Conservation (phyloP, 1,139 yeast species). For the Starmera stellimalicola region DNA sequence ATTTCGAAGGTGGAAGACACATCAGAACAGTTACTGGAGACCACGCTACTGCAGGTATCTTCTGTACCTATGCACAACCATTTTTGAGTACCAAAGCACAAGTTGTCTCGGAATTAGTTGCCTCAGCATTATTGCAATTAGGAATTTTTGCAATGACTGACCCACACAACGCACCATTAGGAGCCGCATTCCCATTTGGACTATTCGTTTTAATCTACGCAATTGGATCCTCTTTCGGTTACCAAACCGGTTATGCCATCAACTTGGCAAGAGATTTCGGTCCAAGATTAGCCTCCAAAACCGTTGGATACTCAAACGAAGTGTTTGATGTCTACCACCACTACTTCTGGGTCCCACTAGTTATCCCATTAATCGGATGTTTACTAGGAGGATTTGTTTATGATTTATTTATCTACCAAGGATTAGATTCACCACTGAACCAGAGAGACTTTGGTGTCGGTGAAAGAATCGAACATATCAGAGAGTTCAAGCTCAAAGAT, state of each 20-base stretch:
- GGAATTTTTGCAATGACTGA: slow-evolving; percentile 39
- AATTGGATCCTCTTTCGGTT: slow-evolving; percentile 36
- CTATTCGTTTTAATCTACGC: slow-evolving; percentile 32
- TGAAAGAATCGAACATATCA: slow-evolving; percentile 10
- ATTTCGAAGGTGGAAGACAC: slow-evolving; percentile 18
- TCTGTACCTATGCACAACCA: slow-evolving; percentile 35
- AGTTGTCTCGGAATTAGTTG: slow-evolving; percentile 34
- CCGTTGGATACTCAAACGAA: slow-evolving; percentile 34
- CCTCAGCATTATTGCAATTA: slow-evolving; percentile 32
- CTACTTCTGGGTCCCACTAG: slow-evolving; percentile 43
- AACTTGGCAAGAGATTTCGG: slow-evolving; percentile 45
- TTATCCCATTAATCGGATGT: slow-evolving; percentile 36
- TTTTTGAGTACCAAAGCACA: slow-evolving; percentile 34
- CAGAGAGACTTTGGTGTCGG: slow-evolving; percentile 25
- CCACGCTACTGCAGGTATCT: slow-evolving; percentile 29
- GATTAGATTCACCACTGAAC: slow-evolving; percentile 38
- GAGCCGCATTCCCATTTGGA: slow-evolving; percentile 34
- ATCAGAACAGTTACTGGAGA: slow-evolving; percentile 18
- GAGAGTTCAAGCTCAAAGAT: slow-evolving; percentile 12
- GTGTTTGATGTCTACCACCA: slow-evolving; percentile 30
- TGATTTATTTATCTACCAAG: slow-evolving; percentile 38
- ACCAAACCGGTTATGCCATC: slow-evolving; percentile 42
- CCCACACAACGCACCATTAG: slow-evolving; percentile 35
- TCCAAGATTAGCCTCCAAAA: slow-evolving; percentile 36
- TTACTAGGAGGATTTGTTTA: slow-evolving; percentile 35